Conservation (phyloP, 2,329 filamentous ascomycete genomes). For the Colletotrichum spaethianum region DNA sequence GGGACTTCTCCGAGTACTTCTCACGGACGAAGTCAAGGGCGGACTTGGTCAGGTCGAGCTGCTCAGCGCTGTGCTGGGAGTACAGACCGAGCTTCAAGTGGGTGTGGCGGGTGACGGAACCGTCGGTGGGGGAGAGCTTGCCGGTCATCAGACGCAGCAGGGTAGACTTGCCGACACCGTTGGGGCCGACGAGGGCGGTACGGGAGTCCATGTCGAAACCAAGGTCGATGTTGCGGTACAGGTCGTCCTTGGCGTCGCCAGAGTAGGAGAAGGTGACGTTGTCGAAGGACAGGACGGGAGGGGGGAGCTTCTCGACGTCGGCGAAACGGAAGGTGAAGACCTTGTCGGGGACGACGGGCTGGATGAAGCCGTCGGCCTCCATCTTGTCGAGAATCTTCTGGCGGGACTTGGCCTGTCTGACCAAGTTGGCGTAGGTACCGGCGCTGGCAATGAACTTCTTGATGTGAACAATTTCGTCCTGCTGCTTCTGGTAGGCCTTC, state of each 20-base stretch:
- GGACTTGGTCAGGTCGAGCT: conserved; percentile 98
- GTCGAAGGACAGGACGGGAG: conserved; percentile 95
- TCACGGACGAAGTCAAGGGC: conserved; percentile 97
- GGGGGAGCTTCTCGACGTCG: conserved; percentile 98
- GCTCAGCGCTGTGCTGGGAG: conserved; percentile 98
- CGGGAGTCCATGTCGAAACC: conserved; percentile 99
- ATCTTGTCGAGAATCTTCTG: conserved; percentile 99
- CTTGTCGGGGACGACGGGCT: conserved; percentile 86
- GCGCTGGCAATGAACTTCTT: conserved; percentile 99
- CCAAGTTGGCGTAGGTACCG: conserved; percentile 99
- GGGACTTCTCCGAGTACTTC: conserved; percentile 89
- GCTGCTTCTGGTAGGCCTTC: conserved; percentile 99
- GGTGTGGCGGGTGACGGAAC: conserved; percentile 90
- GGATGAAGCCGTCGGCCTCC: conserved; percentile 99
- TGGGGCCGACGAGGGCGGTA: conserved; percentile 96
- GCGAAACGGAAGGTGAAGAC: conserved; percentile 99
- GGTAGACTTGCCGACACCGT: conserved; percentile 99
- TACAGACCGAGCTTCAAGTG: conserved; percentile 99
- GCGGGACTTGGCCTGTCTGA: conserved; percentile 97
- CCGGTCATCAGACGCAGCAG: conserved; percentile 96
- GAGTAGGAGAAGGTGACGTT: conserved; percentile 99
- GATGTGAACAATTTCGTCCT: conserved; percentile 99
- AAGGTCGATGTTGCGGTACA: conserved; percentile 97
- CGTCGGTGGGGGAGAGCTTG: conserved; percentile 87
- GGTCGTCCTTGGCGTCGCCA: conserved; percentile 87